Evolutionary conservation across 2,329 filamentous ascomycete species (phyloP).

Genomic region (Allantophomopsis cytisporea): DNA sequence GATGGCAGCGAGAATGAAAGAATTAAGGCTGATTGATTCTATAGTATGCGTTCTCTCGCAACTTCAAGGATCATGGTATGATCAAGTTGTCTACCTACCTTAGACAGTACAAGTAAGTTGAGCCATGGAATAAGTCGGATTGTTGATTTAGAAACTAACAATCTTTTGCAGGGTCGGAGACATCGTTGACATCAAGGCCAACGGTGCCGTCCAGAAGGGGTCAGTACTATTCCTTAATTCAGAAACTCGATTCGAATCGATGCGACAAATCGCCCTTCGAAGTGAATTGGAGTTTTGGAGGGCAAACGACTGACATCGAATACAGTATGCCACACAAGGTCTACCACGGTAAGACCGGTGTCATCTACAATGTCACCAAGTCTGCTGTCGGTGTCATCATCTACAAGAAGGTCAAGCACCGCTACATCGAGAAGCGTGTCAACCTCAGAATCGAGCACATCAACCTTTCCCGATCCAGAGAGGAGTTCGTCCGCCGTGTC

Average conservation of each 20-base stretch:
- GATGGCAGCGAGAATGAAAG: no score
- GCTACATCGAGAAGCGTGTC: conserved; percentile 99
- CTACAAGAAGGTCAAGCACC: conserved; percentile 99
- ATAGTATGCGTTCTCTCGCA: conserved; percentile 82
- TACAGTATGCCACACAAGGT: conserved; percentile 94
- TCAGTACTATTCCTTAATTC: conserved; percentile 30
- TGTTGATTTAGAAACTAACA: conserved; percentile 18
- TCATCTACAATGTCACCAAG: conserved; percentile 99
- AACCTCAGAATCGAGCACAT: conserved; percentile 99
- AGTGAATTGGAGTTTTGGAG: neutral
- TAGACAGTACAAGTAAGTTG: conserved; percentile 70
- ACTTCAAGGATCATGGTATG: conserved; percentile 91
- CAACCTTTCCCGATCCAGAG: conserved; percentile 82
- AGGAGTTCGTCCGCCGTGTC: conserved; percentile 92
- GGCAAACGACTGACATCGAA: conserved; percentile 5
- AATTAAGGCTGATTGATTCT: conserved; percentile 18
- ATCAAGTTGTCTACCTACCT: conserved; percentile 93
- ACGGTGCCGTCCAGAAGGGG: conserved; percentile 98
- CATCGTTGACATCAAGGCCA: conserved; percentile 97
- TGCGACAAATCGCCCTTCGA: neutral
- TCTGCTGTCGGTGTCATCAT: conserved; percentile 95
- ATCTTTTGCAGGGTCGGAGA: conserved; percentile 68
- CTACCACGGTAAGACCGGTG: conserved; percentile 98
- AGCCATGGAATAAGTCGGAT: conserved; percentile 4
- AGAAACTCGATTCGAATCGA: neutral